Base-by-base conservation (phyloP, 176 grass and related monocot genomes). In the Phoenix dactylifera region DNA sequence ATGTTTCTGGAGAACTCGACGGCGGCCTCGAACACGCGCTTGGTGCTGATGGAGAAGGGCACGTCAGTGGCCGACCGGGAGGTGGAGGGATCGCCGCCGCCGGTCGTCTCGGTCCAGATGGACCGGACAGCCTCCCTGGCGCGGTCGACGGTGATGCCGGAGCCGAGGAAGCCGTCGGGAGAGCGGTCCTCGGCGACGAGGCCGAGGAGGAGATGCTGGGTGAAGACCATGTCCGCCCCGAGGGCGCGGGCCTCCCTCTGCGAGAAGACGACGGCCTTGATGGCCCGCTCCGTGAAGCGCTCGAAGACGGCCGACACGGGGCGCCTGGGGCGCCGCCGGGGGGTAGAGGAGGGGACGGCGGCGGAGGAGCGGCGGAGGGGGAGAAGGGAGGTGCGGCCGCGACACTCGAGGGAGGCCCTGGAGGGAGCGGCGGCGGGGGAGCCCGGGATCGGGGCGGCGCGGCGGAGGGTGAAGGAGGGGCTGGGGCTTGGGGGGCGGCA, bases 171-270 rank as follows among this genome's bases (percentile, higher is more conserved):
- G 0, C 87, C 87, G 1, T 56, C 78, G 0, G 81, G 5, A 4
- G 83, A 79, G 16, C 63, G 58, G 80, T 97, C 92, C 84, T 91
- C 92, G 0, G 84, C 92, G 59, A 97, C 64, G 62, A 91, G 78
- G 16, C 92, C 92, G 44, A 97, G 92, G 54, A 91, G 64, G 59
- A 97, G 78, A 72, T 91, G 92, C 78, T 83, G 92, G 59, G 84
- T 83, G 68, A 73, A 80, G 12, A 97, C 92, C 64, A 80, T 69
- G 26, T 68, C 49, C 28, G 69, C 72, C 39, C 92, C 87, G 7
- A 97, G 69, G 35, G 72, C 86, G n/a, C 70, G 62, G 0, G 92
- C 87, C 87, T 97, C 92, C 73, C 78, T 65, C 75, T 88, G 92
- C 14, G 92, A 88, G 26, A 85, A 83, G 68, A 88, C 81, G 15